Base-by-base conservation (phyloP, 305 asterid species). In the Plantago lanceolata region DNA sequence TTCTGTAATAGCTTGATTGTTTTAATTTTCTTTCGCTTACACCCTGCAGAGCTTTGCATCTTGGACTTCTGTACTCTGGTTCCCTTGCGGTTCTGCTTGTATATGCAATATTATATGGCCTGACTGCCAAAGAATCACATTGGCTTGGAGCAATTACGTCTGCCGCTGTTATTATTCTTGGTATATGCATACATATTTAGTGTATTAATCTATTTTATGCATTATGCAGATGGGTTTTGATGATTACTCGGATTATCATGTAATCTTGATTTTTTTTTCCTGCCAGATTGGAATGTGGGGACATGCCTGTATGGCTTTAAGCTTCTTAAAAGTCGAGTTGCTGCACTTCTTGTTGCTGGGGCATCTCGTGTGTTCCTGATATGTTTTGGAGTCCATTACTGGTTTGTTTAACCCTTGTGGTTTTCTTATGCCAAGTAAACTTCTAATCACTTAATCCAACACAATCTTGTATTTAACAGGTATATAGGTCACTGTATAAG, bases 111-210 rank as follows among this genome's bases (percentile, higher is more conserved):
- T 77, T 93, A 72, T 93, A 93, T 82, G 97, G 99, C 67, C 84
- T 93, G 68, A 93, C 99, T 43, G 97, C 99, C 58, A 93, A 90
- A 82, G 97, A 93, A 75, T 89, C 97, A 54, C 89, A 83, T 73
- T 93, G 95, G 96, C 96, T 93, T 75, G 99, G 96, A 68, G 97
- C 97, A 57, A 83, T 88, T 60, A 93, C 99, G 20, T 93, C 99
- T 54, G 92, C 89, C 67, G 96, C 99, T 49, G 89, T 90, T 62
- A 85, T 90, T 53, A 93, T 93, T 73, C 97, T 93, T 68, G 99
- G 99, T 93, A 90, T 64, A 63, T 67, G 71, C 70, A 47, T n/a
- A n/a, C n/a, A 58, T 59, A 64, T 44, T 68, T 26, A 48, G 19
- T 74, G 45, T 48, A 54, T 35, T 37, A 61, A 65, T 69, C 69